Evolutionary conservation across 2,329 filamentous ascomycete genomes (phyloP), one percentile per base, ranked within the genome.

Genomic region (Microdochium trichocladiopsis): DNA sequence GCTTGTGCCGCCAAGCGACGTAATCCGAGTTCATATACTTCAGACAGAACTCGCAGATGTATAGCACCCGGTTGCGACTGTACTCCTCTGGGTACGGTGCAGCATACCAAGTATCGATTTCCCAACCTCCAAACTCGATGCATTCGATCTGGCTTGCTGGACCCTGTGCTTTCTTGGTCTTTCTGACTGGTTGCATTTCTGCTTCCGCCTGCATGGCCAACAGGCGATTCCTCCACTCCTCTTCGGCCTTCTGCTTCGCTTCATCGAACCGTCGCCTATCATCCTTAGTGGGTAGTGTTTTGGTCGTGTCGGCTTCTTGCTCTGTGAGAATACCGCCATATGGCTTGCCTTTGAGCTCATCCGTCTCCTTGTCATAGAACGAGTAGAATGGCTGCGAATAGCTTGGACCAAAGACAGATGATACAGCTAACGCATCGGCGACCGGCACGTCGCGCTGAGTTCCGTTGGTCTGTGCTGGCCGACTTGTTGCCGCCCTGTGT

Each of bases 21-120:
- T 95, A 97, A 67, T 96, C 93, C 18, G 94, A 97, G 69, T 95
- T 96, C 91, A 99, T 96, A 73, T 99, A 99, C 71, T 97, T 99
- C 55, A 99, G 77, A 67, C 94, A 99, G 69, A 97, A 99, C 69
- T 99, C 95, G 77, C 94, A 99, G 57, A 99, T 97, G 70, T 96
- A 97, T n/a, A 99, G 80, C 36, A 96, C 88, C 25, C 90, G 86
- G 66, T 99, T 97, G 57, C 93, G 85, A 67, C 91, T 97, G 74
- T 99, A 99, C 70, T 99, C 94, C 66, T 96, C 94, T 0, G 94
- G 94, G 66, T 99, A 99, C 12, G 94, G 95, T 37, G 94, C 94
- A 25, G 94, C 93, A 71, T 99, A 96, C 92, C 94, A 97, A 2
- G 94, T 99, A 66, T 99, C 94, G 61, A 99, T 99, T 69, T 99